These are phyloP conservation scores for Cyberlindnera maclurae DNA, from an alignment of 805 yeast genomes.

Conservation along the genomic window DNA sequence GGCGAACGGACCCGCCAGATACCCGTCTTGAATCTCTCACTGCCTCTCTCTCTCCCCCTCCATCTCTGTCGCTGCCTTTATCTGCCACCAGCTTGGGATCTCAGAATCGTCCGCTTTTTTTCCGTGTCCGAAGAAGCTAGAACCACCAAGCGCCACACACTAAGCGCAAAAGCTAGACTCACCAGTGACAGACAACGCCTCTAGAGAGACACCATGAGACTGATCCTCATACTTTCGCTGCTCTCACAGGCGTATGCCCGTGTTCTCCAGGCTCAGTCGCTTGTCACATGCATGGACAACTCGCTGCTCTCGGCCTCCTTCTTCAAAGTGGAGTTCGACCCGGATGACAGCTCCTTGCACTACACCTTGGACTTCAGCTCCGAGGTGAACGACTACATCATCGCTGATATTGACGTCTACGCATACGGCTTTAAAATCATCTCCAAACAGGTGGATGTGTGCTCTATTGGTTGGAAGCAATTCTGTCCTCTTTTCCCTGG, in stretches of 20 bases:
- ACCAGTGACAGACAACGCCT: neutral
- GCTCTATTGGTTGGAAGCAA: conserved; percentile 66
- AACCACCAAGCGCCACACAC: too few species aligned
- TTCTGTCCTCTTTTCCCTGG: conserved; percentile 90
- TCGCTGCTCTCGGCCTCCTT: conserved; percentile 66
- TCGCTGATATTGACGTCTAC: conserved; percentile 65
- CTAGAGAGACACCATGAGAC: neutral
- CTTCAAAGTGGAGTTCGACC: conserved; percentile 71
- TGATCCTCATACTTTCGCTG: neutral
- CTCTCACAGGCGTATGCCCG: conserved; percentile 17
- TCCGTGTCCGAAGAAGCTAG: too few species aligned
- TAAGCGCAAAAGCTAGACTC: too few species aligned
- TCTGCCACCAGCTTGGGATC: too few species aligned
- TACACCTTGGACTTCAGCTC: conserved; percentile 68
- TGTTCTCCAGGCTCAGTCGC: conserved; percentile 55
- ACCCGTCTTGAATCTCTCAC: too few species aligned
- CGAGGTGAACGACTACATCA: conserved; percentile 56
- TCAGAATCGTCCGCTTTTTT: too few species aligned
- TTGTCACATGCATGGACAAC: conserved; percentile 80
- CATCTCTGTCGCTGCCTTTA: too few species aligned
- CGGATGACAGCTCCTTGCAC: conserved; percentile 57
- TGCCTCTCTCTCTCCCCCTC: too few species aligned
- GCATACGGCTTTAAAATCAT: conserved; percentile 83
- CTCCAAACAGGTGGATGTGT: conserved; percentile 49
- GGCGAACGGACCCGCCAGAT: too few species aligned